Evolutionary conservation across 176 grass and related monocot genomes (phyloP).

Genomic region (Bonia amplexicaulis): DNA sequence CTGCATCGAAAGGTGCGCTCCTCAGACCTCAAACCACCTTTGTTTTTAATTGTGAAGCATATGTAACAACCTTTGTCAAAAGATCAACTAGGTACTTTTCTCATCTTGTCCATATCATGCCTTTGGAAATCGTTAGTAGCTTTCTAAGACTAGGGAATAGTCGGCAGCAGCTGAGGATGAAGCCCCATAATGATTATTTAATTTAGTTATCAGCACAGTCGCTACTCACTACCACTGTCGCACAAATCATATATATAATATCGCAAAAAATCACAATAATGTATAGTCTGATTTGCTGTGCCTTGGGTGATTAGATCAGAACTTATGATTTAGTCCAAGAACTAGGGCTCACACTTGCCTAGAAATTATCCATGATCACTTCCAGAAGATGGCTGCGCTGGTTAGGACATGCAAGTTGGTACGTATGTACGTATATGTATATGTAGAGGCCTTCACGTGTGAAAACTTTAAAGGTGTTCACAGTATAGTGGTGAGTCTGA

Average conservation of each 20-base stretch:
- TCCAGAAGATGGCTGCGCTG: background rate
- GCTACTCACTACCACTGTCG: background rate
- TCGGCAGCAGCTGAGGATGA: slow-evolving; percentile 25
- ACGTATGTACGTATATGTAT: background rate
- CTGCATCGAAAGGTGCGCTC: slow-evolving; percentile 41
- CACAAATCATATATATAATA: slow-evolving; percentile 8
- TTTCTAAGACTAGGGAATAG: slow-evolving; percentile 24
- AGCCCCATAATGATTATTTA: slow-evolving; percentile 36
- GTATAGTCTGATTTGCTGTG: background rate
- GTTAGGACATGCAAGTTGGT: background rate
- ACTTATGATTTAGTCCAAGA: background rate
- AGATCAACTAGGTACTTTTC: slow-evolving; percentile 41
- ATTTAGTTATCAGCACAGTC: slow-evolving; percentile 36
- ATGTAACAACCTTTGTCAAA: slow-evolving; percentile 37
- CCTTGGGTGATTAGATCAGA: background rate
- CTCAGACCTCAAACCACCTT: slow-evolving; percentile 18
- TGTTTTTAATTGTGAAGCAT: slow-evolving; percentile 48
- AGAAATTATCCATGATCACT: background rate
- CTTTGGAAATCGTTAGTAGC: slow-evolving; percentile 31
- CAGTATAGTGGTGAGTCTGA: background rate
- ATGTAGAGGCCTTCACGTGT: background rate
- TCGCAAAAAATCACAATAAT: background rate
- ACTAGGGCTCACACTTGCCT: background rate
- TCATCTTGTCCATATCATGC: slow-evolving; percentile 27
- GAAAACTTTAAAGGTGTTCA: slow-evolving; percentile 15